Evolutionary conservation across 148 eudicot species (phyloP).

Genomic region (Rhododendron kiyosumense): DNA sequence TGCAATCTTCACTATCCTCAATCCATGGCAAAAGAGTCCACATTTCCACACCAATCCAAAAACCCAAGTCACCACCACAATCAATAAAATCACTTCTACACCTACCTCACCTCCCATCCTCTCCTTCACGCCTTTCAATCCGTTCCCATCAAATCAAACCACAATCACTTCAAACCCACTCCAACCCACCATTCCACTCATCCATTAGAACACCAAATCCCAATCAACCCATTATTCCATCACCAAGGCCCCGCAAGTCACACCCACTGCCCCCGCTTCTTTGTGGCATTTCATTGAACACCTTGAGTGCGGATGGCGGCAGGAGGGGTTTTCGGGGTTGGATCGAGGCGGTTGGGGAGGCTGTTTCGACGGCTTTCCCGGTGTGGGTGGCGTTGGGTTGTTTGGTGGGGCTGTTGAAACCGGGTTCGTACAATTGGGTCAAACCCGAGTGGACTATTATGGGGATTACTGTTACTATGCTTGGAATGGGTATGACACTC

Average conservation of each 20-base stretch:
- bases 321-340: conserved; percentile 21
- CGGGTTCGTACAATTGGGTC: conserved; percentile 60
- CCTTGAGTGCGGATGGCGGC: conserved; percentile 19
- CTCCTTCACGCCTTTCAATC: neutral
- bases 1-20: neutral
- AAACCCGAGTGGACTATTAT: conserved; percentile 46
- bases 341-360: conserved; percentile 47
- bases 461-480: conserved; percentile 72
- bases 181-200: neutral
- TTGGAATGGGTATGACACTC: conserved; percentile 92
- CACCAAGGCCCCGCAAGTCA: neutral
- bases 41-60: neutral
- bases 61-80: neutral
- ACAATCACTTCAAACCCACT: neutral
- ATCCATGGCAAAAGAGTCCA: neutral
- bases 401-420: conserved; percentile 55
- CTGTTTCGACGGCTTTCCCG: conserved; percentile 67
- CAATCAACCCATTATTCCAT: neutral
- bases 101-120: neutral
- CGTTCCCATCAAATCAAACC: neutral
- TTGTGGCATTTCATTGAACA: conserved; percentile 69
- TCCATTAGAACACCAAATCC: neutral
- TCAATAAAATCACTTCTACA: neutral
- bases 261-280: conserved; percentile 15
- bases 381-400: conserved; percentile 83